A percentile compares a stretch with the other conserved stretches of the same genome.
Conservation (phyloP, 257 asterid genomes). For the Verbena officinalis region DNA sequence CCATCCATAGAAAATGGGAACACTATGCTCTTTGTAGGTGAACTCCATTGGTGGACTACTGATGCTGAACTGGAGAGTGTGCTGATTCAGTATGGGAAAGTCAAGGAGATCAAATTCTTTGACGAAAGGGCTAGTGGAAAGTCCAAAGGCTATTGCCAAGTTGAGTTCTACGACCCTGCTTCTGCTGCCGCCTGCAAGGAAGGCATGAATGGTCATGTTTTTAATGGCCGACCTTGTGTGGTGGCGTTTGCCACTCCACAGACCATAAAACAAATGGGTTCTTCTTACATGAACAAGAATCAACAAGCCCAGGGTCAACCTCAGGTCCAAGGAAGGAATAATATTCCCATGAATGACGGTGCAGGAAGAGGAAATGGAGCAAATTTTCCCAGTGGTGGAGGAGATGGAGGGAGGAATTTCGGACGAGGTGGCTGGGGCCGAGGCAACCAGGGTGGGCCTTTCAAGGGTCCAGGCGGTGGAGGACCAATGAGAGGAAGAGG, state of each 20-base stretch:
- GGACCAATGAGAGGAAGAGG: slow-evolving; percentile 76
- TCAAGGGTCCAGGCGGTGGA: slow-evolving; percentile 68
- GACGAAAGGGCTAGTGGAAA: slow-evolving; percentile 92
- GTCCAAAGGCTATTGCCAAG: slow-evolving; percentile 89
- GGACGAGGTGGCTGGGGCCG: slow-evolving; percentile 96
- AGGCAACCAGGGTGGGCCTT: slow-evolving; percentile 60
- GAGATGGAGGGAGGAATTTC: slow-evolving; percentile 60
- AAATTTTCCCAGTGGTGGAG: slow-evolving; percentile 48
- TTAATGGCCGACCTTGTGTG: slow-evolving; percentile 78
- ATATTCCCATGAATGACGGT: slow-evolving; percentile 58
- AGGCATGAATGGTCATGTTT: slow-evolving; percentile 75
- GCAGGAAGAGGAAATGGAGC: slow-evolving; percentile 69
- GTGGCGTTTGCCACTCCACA: slow-evolving; percentile 83
- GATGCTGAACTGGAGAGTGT: slow-evolving; percentile 79
- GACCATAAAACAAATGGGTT: slow-evolving; percentile 76
- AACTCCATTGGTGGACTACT: slow-evolving; percentile 88
- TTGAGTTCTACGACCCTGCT: slow-evolving; percentile 66
- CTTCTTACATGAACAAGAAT: slow-evolving; percentile 68
- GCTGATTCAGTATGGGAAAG: slow-evolving; percentile 66
- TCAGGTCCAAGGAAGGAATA: slow-evolving; percentile 59
- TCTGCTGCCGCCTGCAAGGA: slow-evolving; percentile 76
- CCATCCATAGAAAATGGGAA: slow-evolving; percentile 53
- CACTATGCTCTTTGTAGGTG: slow-evolving; percentile 74
- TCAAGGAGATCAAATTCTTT: slow-evolving; percentile 76
- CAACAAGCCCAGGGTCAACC: slow-evolving; percentile 56